These are phyloP conservation scores for Cystobasidium sp. DNA, from an alignment of 1,284 basidiomycete genomes.

Conservation along the genomic window DNA sequence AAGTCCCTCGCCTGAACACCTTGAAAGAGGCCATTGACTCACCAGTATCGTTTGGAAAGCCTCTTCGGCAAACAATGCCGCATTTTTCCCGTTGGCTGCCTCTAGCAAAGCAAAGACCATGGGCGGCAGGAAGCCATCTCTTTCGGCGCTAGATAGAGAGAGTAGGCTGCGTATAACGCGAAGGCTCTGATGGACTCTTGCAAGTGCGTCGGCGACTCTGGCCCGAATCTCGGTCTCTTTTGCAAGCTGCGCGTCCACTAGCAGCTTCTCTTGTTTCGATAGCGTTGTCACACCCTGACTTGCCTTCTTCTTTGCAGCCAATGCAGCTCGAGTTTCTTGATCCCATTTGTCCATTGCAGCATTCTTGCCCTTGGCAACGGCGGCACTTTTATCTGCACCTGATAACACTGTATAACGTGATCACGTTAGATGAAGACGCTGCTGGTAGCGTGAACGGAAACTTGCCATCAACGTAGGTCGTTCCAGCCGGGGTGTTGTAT, in stretches of 20 bases:
- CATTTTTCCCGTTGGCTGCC: slow-evolving; percentile 56
- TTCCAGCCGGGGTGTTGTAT: slow-evolving; percentile 79
- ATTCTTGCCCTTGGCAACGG: slow-evolving; percentile 71
- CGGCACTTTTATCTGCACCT: slow-evolving; percentile 28
- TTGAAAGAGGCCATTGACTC: slow-evolving; percentile 52
- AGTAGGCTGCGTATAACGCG: slow-evolving; percentile 70
- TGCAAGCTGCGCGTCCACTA: slow-evolving; percentile 76
- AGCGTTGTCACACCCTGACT: slow-evolving; percentile 61
- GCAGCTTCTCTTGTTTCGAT: slow-evolving; percentile 79
- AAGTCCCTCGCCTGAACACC: background rate
- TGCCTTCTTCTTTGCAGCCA: slow-evolving; percentile 77
- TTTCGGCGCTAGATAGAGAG: slow-evolving; percentile 55
- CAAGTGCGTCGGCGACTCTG: slow-evolving; percentile 65
- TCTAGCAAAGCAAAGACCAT: slow-evolving; percentile 8
- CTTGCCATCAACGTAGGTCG: slow-evolving; percentile 56
- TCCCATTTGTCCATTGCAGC: slow-evolving; percentile 91
- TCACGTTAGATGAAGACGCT: background rate
- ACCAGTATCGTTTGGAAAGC: slow-evolving; percentile 80
- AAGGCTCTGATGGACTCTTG: slow-evolving; percentile 69
- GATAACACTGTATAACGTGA: slow-evolving; percentile 23
- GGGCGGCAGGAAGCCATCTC: slow-evolving; percentile 5
- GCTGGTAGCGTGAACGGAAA: slow-evolving; percentile 69
- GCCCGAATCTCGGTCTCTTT: slow-evolving; percentile 73
- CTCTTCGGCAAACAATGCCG: slow-evolving; percentile 63
- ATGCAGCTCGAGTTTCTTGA: slow-evolving; percentile 79